These are phyloP conservation scores for Ogataea trehaloabstinens DNA, from an alignment of 805 yeast genomes.

Conservation along the genomic window DNA sequence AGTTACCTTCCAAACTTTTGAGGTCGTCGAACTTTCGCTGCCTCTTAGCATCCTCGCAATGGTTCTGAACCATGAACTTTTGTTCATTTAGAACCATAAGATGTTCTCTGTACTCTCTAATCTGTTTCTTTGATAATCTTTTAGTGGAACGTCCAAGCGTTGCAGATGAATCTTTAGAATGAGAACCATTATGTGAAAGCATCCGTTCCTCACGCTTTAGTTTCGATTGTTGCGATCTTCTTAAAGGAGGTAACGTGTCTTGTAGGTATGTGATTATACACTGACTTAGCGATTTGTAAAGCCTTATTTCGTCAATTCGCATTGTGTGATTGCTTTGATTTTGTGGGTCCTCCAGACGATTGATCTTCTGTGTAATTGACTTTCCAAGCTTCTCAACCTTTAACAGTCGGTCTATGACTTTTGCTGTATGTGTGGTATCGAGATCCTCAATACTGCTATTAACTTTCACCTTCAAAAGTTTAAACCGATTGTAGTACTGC, in stretches of 20 bases:
- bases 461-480: slow-evolving; percentile 21
- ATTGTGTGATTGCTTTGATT: slow-evolving; percentile 12
- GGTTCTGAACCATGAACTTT: slow-evolving; percentile 62
- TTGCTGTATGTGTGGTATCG: slow-evolving; percentile 41
- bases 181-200: slow-evolving; percentile 1
- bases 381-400: slow-evolving; percentile 51
- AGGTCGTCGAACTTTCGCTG: slow-evolving; percentile 78
- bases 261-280: slow-evolving; percentile 63
- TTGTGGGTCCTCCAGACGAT: slow-evolving; percentile 10
- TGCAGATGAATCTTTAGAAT: slow-evolving; percentile 1
- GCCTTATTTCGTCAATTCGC: slow-evolving; percentile 40
- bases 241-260: slow-evolving; percentile 60
- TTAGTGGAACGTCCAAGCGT: slow-evolving; percentile 13
- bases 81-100: slow-evolving; percentile 89
- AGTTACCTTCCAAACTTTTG: slow-evolving; percentile 53
- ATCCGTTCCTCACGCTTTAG: slow-evolving; percentile 13
- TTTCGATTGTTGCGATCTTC: slow-evolving; percentile 48
- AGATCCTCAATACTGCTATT: slow-evolving; percentile 28
- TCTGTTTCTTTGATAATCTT: slow-evolving; percentile 46
- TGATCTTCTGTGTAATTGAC: slow-evolving; percentile 34
- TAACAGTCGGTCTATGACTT: slow-evolving; percentile 47
- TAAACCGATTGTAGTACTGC: slow-evolving; percentile 33
- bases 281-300: slow-evolving; percentile 54
- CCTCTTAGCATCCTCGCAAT: slow-evolving; percentile 60
- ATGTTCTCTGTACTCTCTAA: slow-evolving; percentile 64